A percentile compares a stretch with the other conserved stretches of the same genome.
Conservation (phyloP, 805 yeast species). For the Saccharomycopsis sp. region DNA sequence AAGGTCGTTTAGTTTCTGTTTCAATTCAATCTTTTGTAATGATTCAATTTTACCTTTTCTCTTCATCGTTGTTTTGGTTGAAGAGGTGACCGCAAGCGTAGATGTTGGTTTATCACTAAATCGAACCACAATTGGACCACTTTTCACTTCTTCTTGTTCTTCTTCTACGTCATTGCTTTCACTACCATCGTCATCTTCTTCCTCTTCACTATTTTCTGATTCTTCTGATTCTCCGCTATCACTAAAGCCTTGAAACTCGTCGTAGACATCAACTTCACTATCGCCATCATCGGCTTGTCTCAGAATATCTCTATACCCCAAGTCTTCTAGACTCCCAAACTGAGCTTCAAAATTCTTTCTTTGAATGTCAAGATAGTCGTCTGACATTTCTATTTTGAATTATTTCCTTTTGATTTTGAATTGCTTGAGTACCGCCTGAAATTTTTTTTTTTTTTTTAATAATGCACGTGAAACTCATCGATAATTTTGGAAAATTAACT, state of each 20-base stretch:
- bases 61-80: constrained; percentile 39
- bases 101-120: constrained; percentile 9
- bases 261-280: background rate
- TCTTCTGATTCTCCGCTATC: constrained; percentile 8
- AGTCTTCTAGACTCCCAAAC: constrained; percentile 49
- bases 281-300: background rate
- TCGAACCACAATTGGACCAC: constrained; percentile 35
- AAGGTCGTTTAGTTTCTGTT: constrained; percentile 31
- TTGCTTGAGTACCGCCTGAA: background rate
- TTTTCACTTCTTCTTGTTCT: constrained; percentile 15
- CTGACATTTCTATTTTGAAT: background rate
- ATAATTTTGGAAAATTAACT: background rate
- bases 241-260: background rate
- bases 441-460: constrained; percentile 2
- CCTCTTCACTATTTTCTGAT: constrained; percentile 2
- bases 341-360: constrained; percentile 56
- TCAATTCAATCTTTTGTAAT: constrained; percentile 28
- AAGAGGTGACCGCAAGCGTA: constrained; percentile 27
- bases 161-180: constrained; percentile 23
- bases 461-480: constrained; percentile 6
- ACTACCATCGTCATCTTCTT: constrained; percentile 17
- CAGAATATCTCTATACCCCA: constrained; percentile 41
- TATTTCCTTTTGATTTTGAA: background rate
- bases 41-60: constrained; percentile 55
- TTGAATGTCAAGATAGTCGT: constrained; percentile 39